Evolutionary conservation across 495 filamentous ascomycete genomes (phyloP), one percentile per base, ranked within the genome.

Genomic region (Mytilinidion resinicola): DNA sequence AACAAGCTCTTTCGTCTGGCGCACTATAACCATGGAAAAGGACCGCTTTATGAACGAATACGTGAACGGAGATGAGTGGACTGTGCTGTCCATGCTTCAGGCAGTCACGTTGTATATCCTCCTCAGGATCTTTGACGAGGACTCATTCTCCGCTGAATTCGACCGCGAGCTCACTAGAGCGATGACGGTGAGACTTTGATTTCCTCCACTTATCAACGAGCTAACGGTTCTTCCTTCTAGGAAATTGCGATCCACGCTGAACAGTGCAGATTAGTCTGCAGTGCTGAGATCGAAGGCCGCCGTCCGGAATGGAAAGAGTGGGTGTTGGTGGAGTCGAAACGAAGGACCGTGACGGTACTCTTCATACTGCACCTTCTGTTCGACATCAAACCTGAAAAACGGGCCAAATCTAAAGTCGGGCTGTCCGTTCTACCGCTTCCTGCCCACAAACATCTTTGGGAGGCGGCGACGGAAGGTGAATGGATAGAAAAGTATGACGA

Each of bases 11-110:
- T 56, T 56, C 53, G 25, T 56, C 53, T 56, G 53, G 53, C 53
- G 53, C 53, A 42, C 53, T 47, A 56, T 56, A 56, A 56, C 53
- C 34, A 56, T 56, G 53, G 53, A 56, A 56, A 56, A 46, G 38
- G 39, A 56, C 53, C 53, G 41, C 38, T 56, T 47, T 42, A 56
- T 56, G 39, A 56, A 56, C 35, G 41, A 56, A 47, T 47, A 43
- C 38, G 20, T 43, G 38, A 42, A 56, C 25, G 53, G 34, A 42
- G 53, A 56, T 56, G 53, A 56, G 38, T 56, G 53, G 53, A 56
- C 53, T 56, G 38, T 42, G 53, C 41, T 56, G 35, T 56, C 53
- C 35, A 56, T 56, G 53, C 53, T 56, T 33, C 53, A 56, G 38
- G 53, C 53, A 42, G 38, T 56, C 53, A 56, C 53, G 34, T 42